A percentile compares a stretch with the other conserved stretches of the same genome.
Conservation (phyloP, 2,329 filamentous ascomycete genomes). For the Simplicillium aogashimaense region DNA sequence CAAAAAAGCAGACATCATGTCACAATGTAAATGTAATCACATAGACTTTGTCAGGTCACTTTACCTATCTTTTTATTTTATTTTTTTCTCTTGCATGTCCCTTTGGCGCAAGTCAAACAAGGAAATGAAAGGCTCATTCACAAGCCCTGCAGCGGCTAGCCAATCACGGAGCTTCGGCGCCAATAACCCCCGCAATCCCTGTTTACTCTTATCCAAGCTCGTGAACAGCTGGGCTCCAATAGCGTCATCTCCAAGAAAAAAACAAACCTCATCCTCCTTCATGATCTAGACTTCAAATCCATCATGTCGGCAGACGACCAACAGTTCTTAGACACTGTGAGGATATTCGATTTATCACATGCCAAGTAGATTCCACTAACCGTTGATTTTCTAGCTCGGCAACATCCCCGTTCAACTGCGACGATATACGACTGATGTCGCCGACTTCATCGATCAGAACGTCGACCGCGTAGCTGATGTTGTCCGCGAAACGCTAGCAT, state of each 20-base stretch:
- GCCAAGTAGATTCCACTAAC: background rate
- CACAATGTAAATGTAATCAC: no score
- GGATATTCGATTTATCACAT: constrained; percentile 15
- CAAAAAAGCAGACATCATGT: no score
- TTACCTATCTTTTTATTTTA: no score
- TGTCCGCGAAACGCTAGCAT: constrained; percentile 59
- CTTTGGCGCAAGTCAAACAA: no score
- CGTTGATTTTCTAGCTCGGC: constrained; percentile 30
- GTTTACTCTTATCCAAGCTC: background rate
- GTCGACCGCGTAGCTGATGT: constrained; percentile 66
- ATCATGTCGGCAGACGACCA: constrained; percentile 73
- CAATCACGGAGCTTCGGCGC: constrained; percentile 7
- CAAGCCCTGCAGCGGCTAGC: background rate
- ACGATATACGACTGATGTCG: constrained; percentile 61
- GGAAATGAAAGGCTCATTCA: no score
- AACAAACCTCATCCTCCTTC: constrained; percentile 4
- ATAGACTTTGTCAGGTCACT: no score
- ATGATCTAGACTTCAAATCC: constrained; percentile 10
- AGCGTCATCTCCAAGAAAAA: constrained; percentile 2
- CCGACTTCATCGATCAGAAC: constrained; percentile 70
- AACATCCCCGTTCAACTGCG: constrained; percentile 53
- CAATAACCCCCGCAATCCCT: background rate
- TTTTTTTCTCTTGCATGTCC: no score
- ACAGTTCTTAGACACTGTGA: constrained; percentile 67
- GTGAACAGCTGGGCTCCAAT: no score